Conservation (phyloP, 2,329 filamentous ascomycete species). For the Teratosphaeria destructans region DNA sequence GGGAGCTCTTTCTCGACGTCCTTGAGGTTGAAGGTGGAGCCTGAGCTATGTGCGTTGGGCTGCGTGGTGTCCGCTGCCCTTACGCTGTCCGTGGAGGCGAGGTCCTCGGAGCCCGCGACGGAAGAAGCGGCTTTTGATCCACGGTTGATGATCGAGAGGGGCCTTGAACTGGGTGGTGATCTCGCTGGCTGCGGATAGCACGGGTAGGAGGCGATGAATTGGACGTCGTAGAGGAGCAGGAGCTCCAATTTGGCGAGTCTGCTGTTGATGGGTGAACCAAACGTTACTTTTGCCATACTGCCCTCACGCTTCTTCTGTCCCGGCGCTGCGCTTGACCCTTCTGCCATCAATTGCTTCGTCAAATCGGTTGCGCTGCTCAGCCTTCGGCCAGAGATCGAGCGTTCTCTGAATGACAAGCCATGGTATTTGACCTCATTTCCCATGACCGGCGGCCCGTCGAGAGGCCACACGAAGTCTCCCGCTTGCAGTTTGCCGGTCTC, state of each 20-base stretch:
- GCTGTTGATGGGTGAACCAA: conserved; percentile 17
- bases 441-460: conserved; percentile 22
- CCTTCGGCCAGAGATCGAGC: conserved; percentile 2
- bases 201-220: conserved; percentile 45
- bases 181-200: conserved; percentile 26
- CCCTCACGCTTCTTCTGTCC: not conserved
- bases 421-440: conserved; percentile 18
- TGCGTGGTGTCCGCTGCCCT: not conserved
- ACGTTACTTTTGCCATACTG: conserved; percentile 21
- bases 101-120: not conserved
- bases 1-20: conserved; percentile 29
- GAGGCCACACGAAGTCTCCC: conserved; percentile 29
- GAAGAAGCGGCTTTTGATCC: not conserved
- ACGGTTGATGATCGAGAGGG: not conserved
- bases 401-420: conserved; percentile 8
- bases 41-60: not conserved
- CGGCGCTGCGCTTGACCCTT: not conserved
- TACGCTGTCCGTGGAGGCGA: not conserved
- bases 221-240: conserved; percentile 40
- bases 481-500: conserved; percentile 6
- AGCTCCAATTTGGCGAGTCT: conserved; percentile 18
- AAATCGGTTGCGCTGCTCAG: not conserved
- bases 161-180: not conserved
- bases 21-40: not conserved
- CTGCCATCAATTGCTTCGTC: not conserved